Conservation (phyloP, 768 basidiomycete genomes). For the Mycena epipterygia region DNA sequence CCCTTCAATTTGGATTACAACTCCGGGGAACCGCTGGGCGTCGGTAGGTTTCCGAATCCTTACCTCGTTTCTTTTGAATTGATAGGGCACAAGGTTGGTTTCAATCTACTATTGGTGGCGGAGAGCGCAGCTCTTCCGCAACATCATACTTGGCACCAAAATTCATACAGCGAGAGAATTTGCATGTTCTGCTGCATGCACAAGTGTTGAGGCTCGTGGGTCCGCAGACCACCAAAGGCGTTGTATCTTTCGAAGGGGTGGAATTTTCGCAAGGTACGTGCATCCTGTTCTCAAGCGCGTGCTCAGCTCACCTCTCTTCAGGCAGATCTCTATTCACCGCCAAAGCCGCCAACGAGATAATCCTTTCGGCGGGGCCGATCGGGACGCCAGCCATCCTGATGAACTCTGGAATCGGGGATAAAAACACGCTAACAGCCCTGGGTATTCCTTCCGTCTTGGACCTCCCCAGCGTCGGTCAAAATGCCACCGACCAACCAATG, state of each 20-base stretch:
- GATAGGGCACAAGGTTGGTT: slow-evolving; percentile 46
- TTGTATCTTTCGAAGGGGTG: slow-evolving; percentile 19
- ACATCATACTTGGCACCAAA: slow-evolving; percentile 46
- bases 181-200: slow-evolving; percentile 43
- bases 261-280: slow-evolving; percentile 29
- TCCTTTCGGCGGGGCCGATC: slow-evolving; percentile 49
- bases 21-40: slow-evolving; percentile 43
- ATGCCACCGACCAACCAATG: slow-evolving; percentile 42
- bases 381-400: slow-evolving; percentile 18
- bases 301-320: not conserved
- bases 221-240: not conserved
- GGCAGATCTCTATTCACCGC: slow-evolving; percentile 21
- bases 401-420: not conserved
- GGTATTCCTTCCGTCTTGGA: not conserved
- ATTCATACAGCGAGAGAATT: slow-evolving; percentile 40
- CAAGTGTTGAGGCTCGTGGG: slow-evolving; percentile 33
- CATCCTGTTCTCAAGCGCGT: slow-evolving; percentile 2
- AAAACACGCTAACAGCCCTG: not conserved
- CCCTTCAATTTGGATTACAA: slow-evolving; percentile 40
- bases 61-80: not conserved
- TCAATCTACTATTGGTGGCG: slow-evolving; percentile 38
- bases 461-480: not conserved
- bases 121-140: slow-evolving; percentile 44
- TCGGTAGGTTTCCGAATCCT: slow-evolving; percentile 34
- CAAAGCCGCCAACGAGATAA: slow-evolving; percentile 44